Evolutionary conservation across 164 flowering plant species (phyloP), one percentile per base, ranked within the genome.

Genomic region (Macadamia integrifolia): DNA sequence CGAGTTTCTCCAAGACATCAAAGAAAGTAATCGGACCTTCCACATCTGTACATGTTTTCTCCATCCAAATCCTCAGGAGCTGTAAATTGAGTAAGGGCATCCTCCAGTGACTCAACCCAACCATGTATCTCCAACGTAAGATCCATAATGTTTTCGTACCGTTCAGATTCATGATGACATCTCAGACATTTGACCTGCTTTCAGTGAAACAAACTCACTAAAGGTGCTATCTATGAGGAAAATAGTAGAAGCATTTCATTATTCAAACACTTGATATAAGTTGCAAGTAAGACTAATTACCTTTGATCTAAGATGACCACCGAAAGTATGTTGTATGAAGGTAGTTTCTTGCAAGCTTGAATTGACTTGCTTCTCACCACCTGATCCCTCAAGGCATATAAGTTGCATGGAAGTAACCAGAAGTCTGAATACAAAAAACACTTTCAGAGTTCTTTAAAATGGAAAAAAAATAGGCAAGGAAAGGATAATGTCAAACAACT

Each of bases 11-110:
- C 1, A 60, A 58, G 17, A 58, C n/a, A 66, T 23, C 23, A 68
- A 50, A 11, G 7, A 35, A 50, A 48, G 28, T 13, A 44, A 65
- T 32, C 81, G 68, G 11, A 93, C 98, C 97, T 87, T 78, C 82
- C 86, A 82, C 98, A 93, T 78, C 85, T 77, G 69, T 93, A 93
- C 93, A 80, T 91, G 73, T 93, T 93, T 70, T 93, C 97, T 71
- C 97, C 98, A 78, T 91, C 96, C 79, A 91, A 79, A 80, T 83
- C 85, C 79, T 93, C 98, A 43, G 84, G 78, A 23, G 82, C 77
- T 13, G 98, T 93, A 71, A 91, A 91, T 59, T 88, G 97, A 59
- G 85, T 81, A 55, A 93, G 79, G 14, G 92, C 93, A 80, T 93
- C 98, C 73, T 93, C 92, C 68, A 93, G 59, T 29, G 96, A 84